Conservation (phyloP, 805 yeast genomes). For the Candida anglica region DNA sequence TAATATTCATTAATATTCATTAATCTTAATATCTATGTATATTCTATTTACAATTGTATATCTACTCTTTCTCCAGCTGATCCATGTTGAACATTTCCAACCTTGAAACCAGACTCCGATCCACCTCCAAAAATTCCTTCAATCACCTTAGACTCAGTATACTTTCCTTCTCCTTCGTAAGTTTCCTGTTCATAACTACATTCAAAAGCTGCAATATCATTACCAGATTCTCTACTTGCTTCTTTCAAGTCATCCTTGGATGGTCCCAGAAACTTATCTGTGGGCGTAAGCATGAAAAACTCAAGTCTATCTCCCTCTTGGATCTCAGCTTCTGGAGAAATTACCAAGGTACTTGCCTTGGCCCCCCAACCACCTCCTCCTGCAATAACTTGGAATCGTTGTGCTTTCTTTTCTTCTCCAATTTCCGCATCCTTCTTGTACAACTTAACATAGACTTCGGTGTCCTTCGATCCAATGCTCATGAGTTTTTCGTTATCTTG, state of each 20-base stretch:
- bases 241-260: conserved; percentile 4
- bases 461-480: conserved; percentile 38
- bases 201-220: conserved; percentile 18
- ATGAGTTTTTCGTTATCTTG: conserved; percentile 41
- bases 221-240: conserved; percentile 5
- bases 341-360: conserved; percentile 59
- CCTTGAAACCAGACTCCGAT: conserved; percentile 25
- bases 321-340: conserved; percentile 54
- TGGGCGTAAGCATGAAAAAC: conserved; percentile 43
- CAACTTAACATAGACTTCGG: conserved; percentile 37
- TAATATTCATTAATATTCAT: too few relatives aligned
- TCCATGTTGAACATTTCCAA: conserved; percentile 20
- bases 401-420: conserved; percentile 10
- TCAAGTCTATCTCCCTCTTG: conserved; percentile 43
- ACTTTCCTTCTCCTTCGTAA: conserved; percentile 9
- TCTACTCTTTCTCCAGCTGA: conserved; percentile 24
- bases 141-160: conserved; percentile 5
- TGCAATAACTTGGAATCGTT: conserved; percentile 53
- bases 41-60: neutral
- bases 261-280: conserved; percentile 15
- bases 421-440: conserved; percentile 7
- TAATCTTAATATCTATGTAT: too few relatives aligned
- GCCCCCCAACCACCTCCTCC: conserved; percentile 81
- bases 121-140: conserved; percentile 28
- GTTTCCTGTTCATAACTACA: conserved; percentile 27